Evolutionary conservation across 1,139 yeast species (phyloP).

Genomic region (Debaryomyces udenii): DNA sequence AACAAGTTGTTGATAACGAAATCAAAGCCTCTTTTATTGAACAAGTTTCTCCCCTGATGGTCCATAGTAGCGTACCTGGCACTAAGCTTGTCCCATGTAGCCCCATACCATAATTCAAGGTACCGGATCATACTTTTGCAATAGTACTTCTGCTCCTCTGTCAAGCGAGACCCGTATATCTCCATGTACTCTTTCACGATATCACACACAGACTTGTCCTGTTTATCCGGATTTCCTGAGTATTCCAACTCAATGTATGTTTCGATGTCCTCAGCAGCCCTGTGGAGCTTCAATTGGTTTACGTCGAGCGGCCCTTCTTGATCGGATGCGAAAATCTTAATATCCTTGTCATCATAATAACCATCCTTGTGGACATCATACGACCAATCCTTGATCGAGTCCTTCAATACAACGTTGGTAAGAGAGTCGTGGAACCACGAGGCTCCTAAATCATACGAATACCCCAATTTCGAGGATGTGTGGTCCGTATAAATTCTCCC

Average conservation of each 20-base stretch:
- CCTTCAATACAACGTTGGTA: conserved; percentile 54
- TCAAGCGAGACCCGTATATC: conserved; percentile 48
- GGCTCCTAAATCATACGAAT: conserved; percentile 74
- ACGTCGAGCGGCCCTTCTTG: conserved; percentile 31
- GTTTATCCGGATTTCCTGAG: conserved; percentile 44
- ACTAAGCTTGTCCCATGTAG: conserved; percentile 66
- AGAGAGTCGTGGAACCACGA: conserved; percentile 89
- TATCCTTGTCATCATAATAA: conserved; percentile 56
- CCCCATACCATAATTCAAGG: conserved; percentile 79
- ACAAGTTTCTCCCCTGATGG: conserved; percentile 75
- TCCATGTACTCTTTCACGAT: conserved; percentile 50
- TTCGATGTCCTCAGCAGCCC: conserved; percentile 59
- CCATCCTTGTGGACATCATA: conserved; percentile 36
- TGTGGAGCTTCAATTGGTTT: conserved; percentile 29
- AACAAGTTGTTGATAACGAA: conserved; percentile 50
- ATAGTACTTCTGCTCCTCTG: conserved; percentile 52
- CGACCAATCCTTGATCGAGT: conserved; percentile 27
- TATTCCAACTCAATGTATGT: conserved; percentile 60
- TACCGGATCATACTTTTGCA: conserved; percentile 57
- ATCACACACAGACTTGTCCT: conserved; percentile 55
- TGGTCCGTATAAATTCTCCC: conserved; percentile 45
- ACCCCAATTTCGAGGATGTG: conserved; percentile 34
- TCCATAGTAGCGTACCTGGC: conserved; percentile 67
- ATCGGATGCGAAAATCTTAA: conserved; percentile 52
- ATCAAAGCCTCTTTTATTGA: conserved; percentile 63